Percentiles rank a stretch among this genome's conserved stretches.
Conservation (phyloP, 1,284 basidiomycete species). For the Cryptococcus sp. region DNA sequence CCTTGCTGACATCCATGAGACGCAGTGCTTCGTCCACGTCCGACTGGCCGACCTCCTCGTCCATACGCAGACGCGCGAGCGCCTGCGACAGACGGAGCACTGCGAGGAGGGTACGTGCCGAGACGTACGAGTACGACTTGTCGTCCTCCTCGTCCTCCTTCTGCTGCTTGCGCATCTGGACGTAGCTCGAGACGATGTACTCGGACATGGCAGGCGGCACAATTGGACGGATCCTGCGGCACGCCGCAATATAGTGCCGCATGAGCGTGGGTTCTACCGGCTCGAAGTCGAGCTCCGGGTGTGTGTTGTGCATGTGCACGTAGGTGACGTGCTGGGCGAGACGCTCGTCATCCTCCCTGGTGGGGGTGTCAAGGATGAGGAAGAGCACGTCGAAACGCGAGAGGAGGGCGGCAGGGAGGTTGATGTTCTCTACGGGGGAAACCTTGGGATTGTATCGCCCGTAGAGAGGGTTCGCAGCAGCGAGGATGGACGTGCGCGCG, state of each 20-base stretch:
- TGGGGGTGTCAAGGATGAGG: conserved; percentile 94
- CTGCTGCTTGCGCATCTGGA: conserved; percentile 84
- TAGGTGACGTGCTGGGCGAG: conserved; percentile 96
- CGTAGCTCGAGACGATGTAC: conserved; percentile 94
- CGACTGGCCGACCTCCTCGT: conserved; percentile 69
- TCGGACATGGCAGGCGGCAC: conserved; percentile 83
- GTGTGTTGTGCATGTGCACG: conserved; percentile 93
- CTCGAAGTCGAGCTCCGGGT: conserved; percentile 74
- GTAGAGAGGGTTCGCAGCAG: conserved; percentile 96
- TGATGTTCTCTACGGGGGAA: conserved; percentile 98
- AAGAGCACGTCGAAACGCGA: conserved; percentile 97
- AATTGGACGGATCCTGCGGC: conserved; percentile 81
- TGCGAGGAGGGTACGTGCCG: conserved; percentile 92
- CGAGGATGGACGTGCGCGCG: conserved; percentile 96
- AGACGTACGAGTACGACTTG: conserved; percentile 89
- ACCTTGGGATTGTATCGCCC: conserved; percentile 97
- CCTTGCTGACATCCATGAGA: conserved; percentile 94
- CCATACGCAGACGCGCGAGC: conserved; percentile 83
- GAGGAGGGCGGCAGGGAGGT: conserved; percentile 91
- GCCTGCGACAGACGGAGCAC: conserved; percentile 93
- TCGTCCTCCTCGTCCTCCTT: conserved; percentile 88
- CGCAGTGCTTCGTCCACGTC: conserved; percentile 97
- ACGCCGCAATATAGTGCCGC: conserved; percentile 93
- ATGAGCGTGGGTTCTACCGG: conserved; percentile 82
- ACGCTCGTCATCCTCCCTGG: conserved; percentile 89